phyloP scores from a whole-genome alignment of 108 stramenopile species.

The Cyclotella sp. region DNA sequence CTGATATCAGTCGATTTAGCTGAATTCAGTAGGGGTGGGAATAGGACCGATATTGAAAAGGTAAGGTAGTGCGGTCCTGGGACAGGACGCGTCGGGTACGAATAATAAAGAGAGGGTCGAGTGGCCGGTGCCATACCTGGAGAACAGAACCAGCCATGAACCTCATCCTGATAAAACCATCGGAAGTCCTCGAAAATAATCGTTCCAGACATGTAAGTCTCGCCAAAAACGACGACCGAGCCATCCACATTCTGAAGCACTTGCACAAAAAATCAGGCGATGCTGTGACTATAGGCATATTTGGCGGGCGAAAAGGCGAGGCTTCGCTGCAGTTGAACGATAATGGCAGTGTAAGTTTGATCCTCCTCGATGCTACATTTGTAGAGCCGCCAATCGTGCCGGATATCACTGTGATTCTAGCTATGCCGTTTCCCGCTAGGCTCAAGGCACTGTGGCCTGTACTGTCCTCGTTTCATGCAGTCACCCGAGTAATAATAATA shows the following conservation, averaged over 20 bases:
- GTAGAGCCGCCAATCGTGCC: slow-evolving; percentile 17
- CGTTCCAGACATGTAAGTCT: slow-evolving; percentile 5
- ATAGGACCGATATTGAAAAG: too few species aligned
- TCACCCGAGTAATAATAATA: slow-evolving; percentile 40
- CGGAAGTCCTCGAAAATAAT: neutral
- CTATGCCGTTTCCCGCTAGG: slow-evolving; percentile 39
- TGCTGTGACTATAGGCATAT: slow-evolving; percentile 37
- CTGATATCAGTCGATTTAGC: too few species aligned
- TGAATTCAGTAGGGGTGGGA: too few species aligned
- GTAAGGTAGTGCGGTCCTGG: too few species aligned
- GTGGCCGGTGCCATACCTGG: too few species aligned
- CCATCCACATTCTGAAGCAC: slow-evolving; percentile 35
- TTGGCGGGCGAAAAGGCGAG: slow-evolving; percentile 31
- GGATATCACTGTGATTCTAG: slow-evolving; percentile 42
- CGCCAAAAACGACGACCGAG: slow-evolving; percentile 33
- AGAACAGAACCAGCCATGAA: too few species aligned
- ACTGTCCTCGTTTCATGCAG: slow-evolving; percentile 34
- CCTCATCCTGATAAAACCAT: slow-evolving; percentile 17
- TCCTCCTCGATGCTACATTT: neutral
- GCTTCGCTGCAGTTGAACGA: slow-evolving; percentile 6
- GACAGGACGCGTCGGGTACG: too few species aligned
- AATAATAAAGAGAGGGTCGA: too few species aligned
- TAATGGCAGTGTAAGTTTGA: neutral
- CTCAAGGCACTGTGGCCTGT: slow-evolving; percentile 45
- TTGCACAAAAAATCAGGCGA: slow-evolving; percentile 42